Base-by-base conservation (phyloP, 768 basidiomycete genomes). In the Boletus rex-veris region DNA sequence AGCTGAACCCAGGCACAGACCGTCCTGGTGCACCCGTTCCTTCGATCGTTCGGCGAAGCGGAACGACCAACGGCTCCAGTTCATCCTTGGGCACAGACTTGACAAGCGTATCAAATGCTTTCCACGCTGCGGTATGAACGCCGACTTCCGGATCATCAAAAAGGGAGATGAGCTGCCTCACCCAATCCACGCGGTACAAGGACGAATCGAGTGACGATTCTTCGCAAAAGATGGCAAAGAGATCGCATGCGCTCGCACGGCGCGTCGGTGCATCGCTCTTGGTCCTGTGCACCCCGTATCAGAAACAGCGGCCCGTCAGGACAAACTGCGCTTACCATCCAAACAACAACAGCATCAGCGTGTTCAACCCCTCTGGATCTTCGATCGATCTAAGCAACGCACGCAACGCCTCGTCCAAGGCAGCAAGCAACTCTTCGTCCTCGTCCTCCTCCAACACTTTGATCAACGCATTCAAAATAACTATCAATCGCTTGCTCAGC, bases 31-130 rank as follows among this genome's bases (percentile, higher is more conserved):
- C 80, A 7, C 92, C 92, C 0, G 87, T 85, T 8, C 82, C 78
- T 69, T 98, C 97, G 64, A 98, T 89, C 2, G 88, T 88, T 35
- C 93, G 77, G 15, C 93, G 85, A 3, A 98, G 80, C 5, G 95
- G 86, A 0, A 96, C 88, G 12, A 98, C 92, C 24, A 98, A 75
- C 3, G 88, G 83, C 63, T 98, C 94, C 37, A 95, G 75, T 59
- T 98, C 94, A 59, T 96, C 93, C 73, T 98, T 98, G 16, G 90
- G 87, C 12, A 95, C 73, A 0, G 88, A 85, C 71, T 92, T 98
- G 68, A 97, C 84, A 57, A 98, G 92, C 15, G 78, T 77, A 44
- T 98, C 94, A 24, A 98, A 76, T 0, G 93, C 86, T 31, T 75
- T 74, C 84, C 86, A 89, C 4, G 95, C 92, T 0, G 88, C 86